phyloP scores from a whole-genome alignment of 2,329 filamentous ascomycete species.

The Phialocephala sp. region DNA sequence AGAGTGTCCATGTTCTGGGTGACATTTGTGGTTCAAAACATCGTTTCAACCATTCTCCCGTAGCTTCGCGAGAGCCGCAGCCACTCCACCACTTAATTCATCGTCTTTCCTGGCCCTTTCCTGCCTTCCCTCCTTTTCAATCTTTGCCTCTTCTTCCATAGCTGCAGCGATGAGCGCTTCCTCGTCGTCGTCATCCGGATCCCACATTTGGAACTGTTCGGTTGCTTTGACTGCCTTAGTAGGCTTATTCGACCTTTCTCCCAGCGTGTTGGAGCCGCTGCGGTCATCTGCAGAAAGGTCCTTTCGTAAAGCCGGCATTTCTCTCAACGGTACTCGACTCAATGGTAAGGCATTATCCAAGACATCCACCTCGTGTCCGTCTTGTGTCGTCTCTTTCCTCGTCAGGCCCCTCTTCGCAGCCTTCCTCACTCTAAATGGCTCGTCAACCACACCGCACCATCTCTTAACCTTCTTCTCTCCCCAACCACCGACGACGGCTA shows the following conservation, averaged over 20 bases:
- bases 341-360: slow-evolving; percentile 44
- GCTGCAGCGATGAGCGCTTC: slow-evolving; percentile 57
- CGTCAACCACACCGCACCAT: slow-evolving; percentile 82
- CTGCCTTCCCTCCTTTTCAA: slow-evolving; percentile 38
- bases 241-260: slow-evolving; percentile 14
- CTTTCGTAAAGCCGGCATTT: slow-evolving; percentile 28
- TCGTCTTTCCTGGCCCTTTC: slow-evolving; percentile 45
- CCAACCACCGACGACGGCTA: slow-evolving; percentile 87
- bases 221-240: no score
- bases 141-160: slow-evolving; percentile 49
- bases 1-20: no score
- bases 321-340: slow-evolving; percentile 39
- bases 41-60: slow-evolving; percentile 24
- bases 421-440: slow-evolving; percentile 81
- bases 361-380: slow-evolving; percentile 40
- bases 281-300: neutral
- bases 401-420: slow-evolving; percentile 61
- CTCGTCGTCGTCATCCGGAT: slow-evolving; percentile 50
- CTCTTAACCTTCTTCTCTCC: slow-evolving; percentile 92
- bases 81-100: slow-evolving; percentile 61
- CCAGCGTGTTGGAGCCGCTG: neutral
- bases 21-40: neutral
- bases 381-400: slow-evolving; percentile 31
- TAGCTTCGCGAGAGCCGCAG: slow-evolving; percentile 65
- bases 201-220: slow-evolving; percentile 47